Evolutionary conservation across 352 stramenopile genomes (phyloP).

Genomic region (Thalassiosira hispida): DNA sequence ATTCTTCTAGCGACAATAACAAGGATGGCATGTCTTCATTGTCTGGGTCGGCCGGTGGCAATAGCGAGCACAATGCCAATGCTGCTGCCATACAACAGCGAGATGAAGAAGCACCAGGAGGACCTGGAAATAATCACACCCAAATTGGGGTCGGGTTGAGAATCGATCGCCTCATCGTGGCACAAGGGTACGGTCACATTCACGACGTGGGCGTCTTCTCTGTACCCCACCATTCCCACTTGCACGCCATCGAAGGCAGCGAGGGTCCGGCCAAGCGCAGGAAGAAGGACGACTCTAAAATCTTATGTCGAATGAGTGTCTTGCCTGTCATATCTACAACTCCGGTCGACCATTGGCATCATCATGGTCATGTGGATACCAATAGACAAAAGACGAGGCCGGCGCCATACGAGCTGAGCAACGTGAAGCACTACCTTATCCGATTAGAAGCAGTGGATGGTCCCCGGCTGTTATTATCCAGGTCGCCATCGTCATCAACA

Average conservation of each 20-base stretch:
- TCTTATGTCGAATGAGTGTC: slow-evolving; percentile 42
- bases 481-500: slow-evolving; percentile 23
- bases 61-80: slow-evolving; percentile 12
- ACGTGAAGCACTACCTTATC: slow-evolving; percentile 40
- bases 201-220: slow-evolving; percentile 20
- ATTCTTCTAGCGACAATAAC: slow-evolving; percentile 29
- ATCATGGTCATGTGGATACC: not conserved
- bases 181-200: slow-evolving; percentile 35
- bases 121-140: not conserved
- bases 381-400: slow-evolving; percentile 26
- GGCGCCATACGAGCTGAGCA: not conserved
- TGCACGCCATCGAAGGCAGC: slow-evolving; percentile 20
- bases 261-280: slow-evolving; percentile 5
- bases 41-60: slow-evolving; percentile 19
- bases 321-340: slow-evolving; percentile 23
- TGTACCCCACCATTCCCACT: not conserved
- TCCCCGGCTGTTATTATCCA: slow-evolving; percentile 14
- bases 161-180: slow-evolving; percentile 41
- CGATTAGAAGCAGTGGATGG: slow-evolving; percentile 31
- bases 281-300: slow-evolving; percentile 25
- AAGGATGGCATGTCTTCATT: slow-evolving; percentile 32
- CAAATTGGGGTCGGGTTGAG: not conserved
- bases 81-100: not conserved
- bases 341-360: not conserved
- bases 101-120: not conserved